Percentiles rank a stretch among this genome's conserved stretches.
Conservation (phyloP, 495 filamentous ascomycete genomes). For the Geoglossum glabrum region DNA sequence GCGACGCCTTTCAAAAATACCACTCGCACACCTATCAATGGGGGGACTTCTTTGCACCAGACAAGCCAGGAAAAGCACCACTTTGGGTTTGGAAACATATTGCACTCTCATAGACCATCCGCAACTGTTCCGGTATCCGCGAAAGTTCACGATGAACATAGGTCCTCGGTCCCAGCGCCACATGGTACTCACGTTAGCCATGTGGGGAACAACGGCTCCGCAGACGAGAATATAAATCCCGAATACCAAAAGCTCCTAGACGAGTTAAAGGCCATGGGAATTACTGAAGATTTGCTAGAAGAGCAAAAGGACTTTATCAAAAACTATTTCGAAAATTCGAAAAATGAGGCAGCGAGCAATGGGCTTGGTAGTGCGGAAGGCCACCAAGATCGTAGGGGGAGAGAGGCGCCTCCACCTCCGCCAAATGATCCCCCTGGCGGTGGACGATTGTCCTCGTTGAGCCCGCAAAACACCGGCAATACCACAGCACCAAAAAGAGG, state of each 20-base stretch:
- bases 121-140: conserved; percentile 25
- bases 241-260: conserved; percentile 66
- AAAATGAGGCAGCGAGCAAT: conserved; percentile 25
- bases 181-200: neutral
- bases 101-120: conserved; percentile 49
- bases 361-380: conserved; percentile 1
- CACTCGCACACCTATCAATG: neutral
- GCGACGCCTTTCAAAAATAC: conserved; percentile 48
- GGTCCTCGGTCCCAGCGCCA: conserved; percentile 7
- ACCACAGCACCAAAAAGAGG: conserved; percentile 43
- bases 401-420: conserved; percentile 37
- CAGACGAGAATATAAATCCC: conserved; percentile 66
- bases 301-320: conserved; percentile 93
- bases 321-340: conserved; percentile 66
- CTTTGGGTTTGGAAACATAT: conserved; percentile 34
- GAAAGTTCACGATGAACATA: neutral
- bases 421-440: conserved; percentile 24
- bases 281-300: conserved; percentile 78
- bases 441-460: conserved; percentile 26
- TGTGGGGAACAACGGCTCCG: conserved; percentile 24
- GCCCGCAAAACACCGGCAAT: conserved; percentile 46
- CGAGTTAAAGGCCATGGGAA: conserved; percentile 67
- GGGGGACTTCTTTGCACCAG: neutral
- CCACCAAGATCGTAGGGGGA: conserved; percentile 25
- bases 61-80: conserved; percentile 9